phyloP scores from a whole-genome alignment of 1,139 yeast genomes.

The Saccharomycopsis crataegensis region DNA sequence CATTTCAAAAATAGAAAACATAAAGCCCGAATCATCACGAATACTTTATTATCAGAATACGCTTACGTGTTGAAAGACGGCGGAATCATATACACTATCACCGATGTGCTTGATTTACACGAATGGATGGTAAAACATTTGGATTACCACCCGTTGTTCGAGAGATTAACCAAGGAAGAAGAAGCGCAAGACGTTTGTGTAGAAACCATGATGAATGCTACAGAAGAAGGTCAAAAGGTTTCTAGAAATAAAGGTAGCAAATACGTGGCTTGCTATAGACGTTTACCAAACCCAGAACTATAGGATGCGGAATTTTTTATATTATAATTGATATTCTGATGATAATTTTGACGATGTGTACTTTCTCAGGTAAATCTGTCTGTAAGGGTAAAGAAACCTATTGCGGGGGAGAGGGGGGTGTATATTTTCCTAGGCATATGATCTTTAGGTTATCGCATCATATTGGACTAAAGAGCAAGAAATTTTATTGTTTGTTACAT shows the following conservation, averaged over 20 bases:
- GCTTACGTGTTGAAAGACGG: conserved; percentile 85
- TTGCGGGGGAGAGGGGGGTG: too few species aligned
- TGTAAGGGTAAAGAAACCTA: too few species aligned
- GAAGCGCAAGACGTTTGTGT: conserved; percentile 78
- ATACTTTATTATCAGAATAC: conserved; percentile 80
- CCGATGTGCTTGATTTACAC: conserved; percentile 92
- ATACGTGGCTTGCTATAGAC: conserved; percentile 79
- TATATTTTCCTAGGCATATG: too few species aligned
- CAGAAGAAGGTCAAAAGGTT: conserved; percentile 98
- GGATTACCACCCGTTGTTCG: conserved; percentile 85
- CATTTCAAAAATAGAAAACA: conserved; percentile 96
- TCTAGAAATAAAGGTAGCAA: conserved; percentile 82
- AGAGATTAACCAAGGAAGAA: conserved; percentile 72
- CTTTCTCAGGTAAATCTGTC: too few species aligned
- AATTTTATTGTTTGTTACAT: too few species aligned
- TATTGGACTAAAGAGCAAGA: too few species aligned
- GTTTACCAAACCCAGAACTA: conserved; percentile 51
- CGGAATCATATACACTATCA: conserved; percentile 87
- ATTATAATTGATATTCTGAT: too few species aligned
- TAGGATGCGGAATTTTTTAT: not conserved
- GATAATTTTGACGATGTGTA: too few species aligned
- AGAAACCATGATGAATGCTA: conserved; percentile 75
- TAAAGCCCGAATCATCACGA: conserved; percentile 91
- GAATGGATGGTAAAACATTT: conserved; percentile 94
- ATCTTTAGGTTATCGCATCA: too few species aligned